These are phyloP conservation scores for Phytophthora tubulina DNA, from an alignment of 352 stramenopile species.

Conservation along the genomic window DNA sequence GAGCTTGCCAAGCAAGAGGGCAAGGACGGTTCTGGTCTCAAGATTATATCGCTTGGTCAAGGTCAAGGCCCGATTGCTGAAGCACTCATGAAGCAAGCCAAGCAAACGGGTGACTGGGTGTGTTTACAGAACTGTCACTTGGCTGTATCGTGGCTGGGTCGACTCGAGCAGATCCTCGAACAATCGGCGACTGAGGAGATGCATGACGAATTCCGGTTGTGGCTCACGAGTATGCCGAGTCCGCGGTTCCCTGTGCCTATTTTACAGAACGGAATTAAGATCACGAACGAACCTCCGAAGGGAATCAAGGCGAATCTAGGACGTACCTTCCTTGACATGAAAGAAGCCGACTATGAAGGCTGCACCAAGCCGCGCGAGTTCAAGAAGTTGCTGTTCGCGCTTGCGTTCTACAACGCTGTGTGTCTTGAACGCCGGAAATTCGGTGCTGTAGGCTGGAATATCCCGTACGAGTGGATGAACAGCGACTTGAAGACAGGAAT, in stretches of 20 bases:
- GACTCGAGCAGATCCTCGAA: slow-evolving; percentile 92
- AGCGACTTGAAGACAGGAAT: slow-evolving; percentile 95
- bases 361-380: slow-evolving; percentile 90
- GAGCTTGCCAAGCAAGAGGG: slow-evolving; percentile 91
- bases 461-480: slow-evolving; percentile 98
- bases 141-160: slow-evolving; percentile 91
- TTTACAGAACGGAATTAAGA: slow-evolving; percentile 96
- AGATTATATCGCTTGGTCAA: slow-evolving; percentile 95
- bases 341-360: slow-evolving; percentile 88
- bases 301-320: slow-evolving; percentile 93
- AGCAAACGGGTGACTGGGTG: slow-evolving; percentile 93
- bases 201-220: slow-evolving; percentile 93
- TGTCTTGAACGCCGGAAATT: slow-evolving; percentile 96
- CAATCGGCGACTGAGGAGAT: slow-evolving; percentile 69
- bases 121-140: slow-evolving; percentile 96
- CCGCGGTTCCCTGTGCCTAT: slow-evolving; percentile 93
- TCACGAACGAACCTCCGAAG: slow-evolving; percentile 95
- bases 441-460: slow-evolving; percentile 96
- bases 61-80: slow-evolving; percentile 94
- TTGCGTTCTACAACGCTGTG: slow-evolving; percentile 96
- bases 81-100: slow-evolving; percentile 91
- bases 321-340: slow-evolving; percentile 94
- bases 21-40: slow-evolving; percentile 87
- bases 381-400: slow-evolving; percentile 92
- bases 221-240: slow-evolving; percentile 95